Evolutionary conservation across 345 rosid genomes (phyloP).

Genomic region (Rhodamnia rubescens): DNA sequence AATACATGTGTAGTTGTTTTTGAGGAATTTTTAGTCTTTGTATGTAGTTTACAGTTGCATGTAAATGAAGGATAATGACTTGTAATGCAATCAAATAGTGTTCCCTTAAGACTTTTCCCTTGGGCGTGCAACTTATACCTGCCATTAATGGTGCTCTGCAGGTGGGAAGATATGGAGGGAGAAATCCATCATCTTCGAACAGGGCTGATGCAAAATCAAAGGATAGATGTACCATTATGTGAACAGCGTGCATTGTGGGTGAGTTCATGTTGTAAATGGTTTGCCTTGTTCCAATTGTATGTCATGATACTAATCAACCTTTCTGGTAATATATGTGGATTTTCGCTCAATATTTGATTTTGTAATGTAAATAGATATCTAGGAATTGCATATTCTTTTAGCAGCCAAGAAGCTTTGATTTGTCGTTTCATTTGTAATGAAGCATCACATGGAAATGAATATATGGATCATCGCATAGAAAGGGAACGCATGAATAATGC

Average conservation of each 20-base stretch:
- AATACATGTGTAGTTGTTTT: background rate
- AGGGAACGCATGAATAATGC: background rate
- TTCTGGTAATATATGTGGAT: background rate
- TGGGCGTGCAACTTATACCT: background rate
- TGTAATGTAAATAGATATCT: background rate
- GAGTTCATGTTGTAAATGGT: background rate
- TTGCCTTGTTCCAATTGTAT: background rate
- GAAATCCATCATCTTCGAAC: constrained; percentile 35
- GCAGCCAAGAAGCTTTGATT: background rate
- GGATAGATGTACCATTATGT: constrained; percentile 8
- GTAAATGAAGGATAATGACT: background rate
- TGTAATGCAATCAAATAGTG: background rate
- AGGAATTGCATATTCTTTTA: background rate
- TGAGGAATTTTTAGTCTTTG: background rate
- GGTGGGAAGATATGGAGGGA: constrained; percentile 50
- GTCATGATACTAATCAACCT: background rate
- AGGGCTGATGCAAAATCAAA: constrained; percentile 61
- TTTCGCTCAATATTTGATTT: background rate
- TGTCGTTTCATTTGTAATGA: background rate
- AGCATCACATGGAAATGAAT: background rate
- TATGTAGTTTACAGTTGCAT: background rate
- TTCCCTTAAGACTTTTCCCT: background rate
- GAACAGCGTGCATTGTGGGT: background rate
- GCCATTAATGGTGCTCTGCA: constrained; percentile 9
- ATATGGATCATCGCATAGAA: background rate